phyloP scores from a whole-genome alignment of 495 filamentous ascomycete species.

The Rhizodiscina lignyota region DNA sequence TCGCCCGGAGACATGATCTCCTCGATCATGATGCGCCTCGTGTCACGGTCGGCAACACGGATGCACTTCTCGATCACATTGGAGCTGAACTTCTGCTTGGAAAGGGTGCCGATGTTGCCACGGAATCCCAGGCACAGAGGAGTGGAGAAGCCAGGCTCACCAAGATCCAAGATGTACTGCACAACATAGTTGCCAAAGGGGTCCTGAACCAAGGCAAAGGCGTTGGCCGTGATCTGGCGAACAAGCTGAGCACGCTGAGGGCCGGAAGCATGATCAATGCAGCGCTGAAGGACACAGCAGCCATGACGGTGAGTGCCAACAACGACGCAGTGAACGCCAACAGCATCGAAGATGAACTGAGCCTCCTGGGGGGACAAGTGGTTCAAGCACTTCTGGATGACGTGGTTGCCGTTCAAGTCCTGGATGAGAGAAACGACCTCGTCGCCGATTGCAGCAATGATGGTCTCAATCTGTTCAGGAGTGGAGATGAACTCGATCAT shows the following conservation, averaged over 20 bases:
- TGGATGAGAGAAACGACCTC: conserved; percentile 87
- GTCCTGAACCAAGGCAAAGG: conserved; percentile 75
- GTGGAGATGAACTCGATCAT: conserved; percentile 96
- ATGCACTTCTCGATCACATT: conserved; percentile 98
- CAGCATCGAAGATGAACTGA: conserved; percentile 91
- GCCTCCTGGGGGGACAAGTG: conserved; percentile 67
- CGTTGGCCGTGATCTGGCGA: conserved; percentile 64
- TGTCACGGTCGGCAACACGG: conserved; percentile 50
- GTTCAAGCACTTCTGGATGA: conserved; percentile 97
- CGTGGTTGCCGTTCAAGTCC: conserved; percentile 94
- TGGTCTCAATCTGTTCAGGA: conserved; percentile 54
- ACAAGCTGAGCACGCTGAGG: conserved; percentile 77
- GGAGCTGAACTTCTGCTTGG: conserved; percentile 97
- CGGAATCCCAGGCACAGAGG: conserved; percentile 65
- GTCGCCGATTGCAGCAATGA: conserved; percentile 59
- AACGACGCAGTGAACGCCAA: conserved; percentile 66
- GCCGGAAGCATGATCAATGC: conserved; percentile 91
- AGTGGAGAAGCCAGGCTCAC: conserved; percentile 65
- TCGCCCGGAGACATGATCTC: conserved; percentile 63
- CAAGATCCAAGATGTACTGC: conserved; percentile 92
- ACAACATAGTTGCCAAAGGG: conserved; percentile 98
- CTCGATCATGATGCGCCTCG: conserved; percentile 64
- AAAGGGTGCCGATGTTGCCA: conserved; percentile 55
- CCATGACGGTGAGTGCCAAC: conserved; percentile 96
- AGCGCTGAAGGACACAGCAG: conserved; percentile 94